These are phyloP conservation scores for Rhamnella rubrinervis DNA, from an alignment of 331 rosid genomes.

Conservation along the genomic window DNA sequence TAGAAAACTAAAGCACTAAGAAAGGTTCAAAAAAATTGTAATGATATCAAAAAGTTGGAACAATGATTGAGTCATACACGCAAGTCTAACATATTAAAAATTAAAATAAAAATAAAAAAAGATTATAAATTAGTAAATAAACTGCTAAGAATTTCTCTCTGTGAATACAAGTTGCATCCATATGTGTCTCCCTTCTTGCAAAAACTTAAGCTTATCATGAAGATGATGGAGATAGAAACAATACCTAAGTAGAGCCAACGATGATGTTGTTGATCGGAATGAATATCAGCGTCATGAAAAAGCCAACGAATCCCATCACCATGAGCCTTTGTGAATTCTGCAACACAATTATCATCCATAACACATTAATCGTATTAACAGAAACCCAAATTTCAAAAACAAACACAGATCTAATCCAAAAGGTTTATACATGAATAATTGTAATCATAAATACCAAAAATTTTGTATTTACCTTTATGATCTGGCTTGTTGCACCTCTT, in stretches of 20 bases:
- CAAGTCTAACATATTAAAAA: not conserved
- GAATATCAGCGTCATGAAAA: slow-evolving; percentile 79
- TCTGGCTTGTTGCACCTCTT: slow-evolving; percentile 82
- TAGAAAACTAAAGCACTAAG: too few relatives aligned
- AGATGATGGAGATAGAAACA: not conserved
- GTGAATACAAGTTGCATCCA: slow-evolving; percentile 9
- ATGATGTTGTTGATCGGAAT: slow-evolving; percentile 85
- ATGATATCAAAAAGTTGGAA: too few relatives aligned
- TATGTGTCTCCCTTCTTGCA: not conserved
- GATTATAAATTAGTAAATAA: not conserved
- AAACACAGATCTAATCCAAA: slow-evolving; percentile 5
- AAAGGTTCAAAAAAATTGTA: too few relatives aligned
- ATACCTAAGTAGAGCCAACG: slow-evolving; percentile 69
- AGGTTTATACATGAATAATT: not conserved
- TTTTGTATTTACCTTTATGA: slow-evolving; percentile 51
- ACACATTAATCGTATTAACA: not conserved
- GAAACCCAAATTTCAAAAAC: not conserved
- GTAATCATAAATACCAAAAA: too few relatives aligned
- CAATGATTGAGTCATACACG: not conserved
- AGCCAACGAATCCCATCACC: slow-evolving; percentile 85
- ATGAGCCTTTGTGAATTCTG: slow-evolving; percentile 70
- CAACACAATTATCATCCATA: slow-evolving; percentile 12
- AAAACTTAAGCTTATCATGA: not conserved
- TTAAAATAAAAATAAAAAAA: not conserved
- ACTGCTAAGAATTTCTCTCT: not conserved